Conservation (phyloP, 495 filamentous ascomycete species). For the Xylaria palmicola region DNA sequence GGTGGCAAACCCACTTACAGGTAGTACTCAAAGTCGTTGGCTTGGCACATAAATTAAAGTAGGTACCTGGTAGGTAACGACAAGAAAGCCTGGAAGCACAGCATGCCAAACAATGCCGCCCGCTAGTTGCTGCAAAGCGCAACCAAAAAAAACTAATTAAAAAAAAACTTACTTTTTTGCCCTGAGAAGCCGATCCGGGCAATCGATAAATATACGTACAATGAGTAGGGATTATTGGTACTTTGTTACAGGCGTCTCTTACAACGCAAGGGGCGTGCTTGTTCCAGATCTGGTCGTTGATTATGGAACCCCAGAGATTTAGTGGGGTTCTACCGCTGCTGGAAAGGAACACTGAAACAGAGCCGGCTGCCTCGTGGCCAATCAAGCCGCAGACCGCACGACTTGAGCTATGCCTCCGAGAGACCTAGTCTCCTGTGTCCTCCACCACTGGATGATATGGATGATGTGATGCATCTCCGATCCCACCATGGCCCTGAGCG, state of each 20-base stretch:
- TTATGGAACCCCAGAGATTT: not conserved
- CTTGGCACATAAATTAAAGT: no score
- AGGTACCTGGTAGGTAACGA: no score
- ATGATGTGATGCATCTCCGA: not conserved
- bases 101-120: no score
- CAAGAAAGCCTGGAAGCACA: no score
- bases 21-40: no score
- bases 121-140: no score
- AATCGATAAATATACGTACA: no score
- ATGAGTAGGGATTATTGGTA: no score
- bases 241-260: not conserved
- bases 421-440: not conserved
- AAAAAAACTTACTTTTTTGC: no score
- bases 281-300: slow-evolving; percentile 1
- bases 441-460: slow-evolving; percentile 3
- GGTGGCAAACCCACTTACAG: no score
- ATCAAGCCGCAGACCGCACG: slow-evolving; percentile 2
- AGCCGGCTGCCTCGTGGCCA: slow-evolving; percentile 8
- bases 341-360: slow-evolving; percentile 13
- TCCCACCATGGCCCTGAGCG: not conserved
- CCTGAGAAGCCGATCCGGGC: no score
- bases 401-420: not conserved
- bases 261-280: slow-evolving; percentile 2
- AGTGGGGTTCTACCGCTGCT: slow-evolving; percentile 4
- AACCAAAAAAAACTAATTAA: no score